Percentiles rank a stretch among this genome's conserved stretches.
These are phyloP conservation scores for Lentinula sp. DNA, from an alignment of 768 basidiomycete genomes.

Conservation along the genomic window DNA sequence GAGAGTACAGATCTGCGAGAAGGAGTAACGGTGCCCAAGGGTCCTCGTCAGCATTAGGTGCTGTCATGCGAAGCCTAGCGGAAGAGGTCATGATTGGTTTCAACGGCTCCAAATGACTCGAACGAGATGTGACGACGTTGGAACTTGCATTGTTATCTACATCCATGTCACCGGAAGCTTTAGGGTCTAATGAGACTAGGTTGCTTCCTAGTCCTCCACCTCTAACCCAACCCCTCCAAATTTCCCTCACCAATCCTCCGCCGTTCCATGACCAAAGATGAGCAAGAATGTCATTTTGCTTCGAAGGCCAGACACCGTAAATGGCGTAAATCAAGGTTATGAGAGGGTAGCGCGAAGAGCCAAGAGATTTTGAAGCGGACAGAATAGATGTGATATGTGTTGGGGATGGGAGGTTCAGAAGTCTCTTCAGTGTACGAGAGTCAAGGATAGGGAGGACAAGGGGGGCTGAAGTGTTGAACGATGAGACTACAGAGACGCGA, in stretches of 20 bases:
- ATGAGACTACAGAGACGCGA: constrained; percentile 31
- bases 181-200: not conserved
- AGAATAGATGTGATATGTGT: constrained; percentile 53
- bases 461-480: constrained; percentile 19
- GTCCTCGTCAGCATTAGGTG: constrained; percentile 1
- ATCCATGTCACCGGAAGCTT: not conserved
- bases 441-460: constrained; percentile 41
- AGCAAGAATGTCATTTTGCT: constrained; percentile 53
- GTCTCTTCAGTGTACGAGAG: constrained; percentile 52
- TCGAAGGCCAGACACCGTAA: constrained; percentile 52
- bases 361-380: constrained; percentile 24
- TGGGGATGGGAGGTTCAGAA: constrained; percentile 49
- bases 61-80: constrained; percentile 25
- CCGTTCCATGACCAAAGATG: constrained; percentile 40
- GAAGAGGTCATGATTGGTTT: not conserved
- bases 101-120: constrained; percentile 1
- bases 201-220: constrained; percentile 48
- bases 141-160: constrained; percentile 32
- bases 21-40: constrained; percentile 72
- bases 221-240: constrained; percentile 62
- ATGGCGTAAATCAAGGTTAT: constrained; percentile 48
- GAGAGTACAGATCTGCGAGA: constrained; percentile 75
- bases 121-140: not conserved
- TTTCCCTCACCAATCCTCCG: constrained; percentile 64
- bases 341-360: not conserved